Percentiles rank a stretch among this genome's conserved stretches.
Conservation (phyloP, 768 basidiomycete species). For the Suillus lakei region DNA sequence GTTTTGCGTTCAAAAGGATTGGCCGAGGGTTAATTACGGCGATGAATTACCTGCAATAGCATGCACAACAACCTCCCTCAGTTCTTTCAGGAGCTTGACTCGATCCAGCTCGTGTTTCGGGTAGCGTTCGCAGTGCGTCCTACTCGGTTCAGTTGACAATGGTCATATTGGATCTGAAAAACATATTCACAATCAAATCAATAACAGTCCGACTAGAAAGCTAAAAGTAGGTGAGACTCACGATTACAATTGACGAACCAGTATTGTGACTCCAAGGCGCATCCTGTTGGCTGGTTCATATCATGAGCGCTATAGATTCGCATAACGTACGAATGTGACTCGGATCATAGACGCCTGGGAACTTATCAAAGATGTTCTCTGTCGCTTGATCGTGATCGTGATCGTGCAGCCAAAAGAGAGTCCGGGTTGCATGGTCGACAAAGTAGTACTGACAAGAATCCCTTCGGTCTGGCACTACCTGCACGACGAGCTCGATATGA, state of each 20-base stretch:
- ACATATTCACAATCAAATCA: not conserved
- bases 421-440: slow-evolving; percentile 44
- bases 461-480: not conserved
- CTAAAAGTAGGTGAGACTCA: not conserved
- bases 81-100: slow-evolving; percentile 7
- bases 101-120: slow-evolving; percentile 6
- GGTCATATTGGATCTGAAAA: not conserved
- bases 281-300: slow-evolving; percentile 16
- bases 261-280: slow-evolving; percentile 24
- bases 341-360: slow-evolving; percentile 41
- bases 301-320: not conserved
- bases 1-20: slow-evolving; percentile 5
- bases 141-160: not conserved
- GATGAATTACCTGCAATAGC: slow-evolving; percentile 24
- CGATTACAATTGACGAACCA: slow-evolving; percentile 19
- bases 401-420: slow-evolving; percentile 53
- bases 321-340: slow-evolving; percentile 45
- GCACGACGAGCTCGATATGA: slow-evolving; percentile 2
- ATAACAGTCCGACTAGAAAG: not conserved
- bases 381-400: slow-evolving; percentile 36
- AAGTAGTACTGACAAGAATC: slow-evolving; percentile 45
- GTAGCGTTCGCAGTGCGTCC: slow-evolving; percentile 14
- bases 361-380: slow-evolving; percentile 33
- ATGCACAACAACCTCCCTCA: slow-evolving; percentile 9
- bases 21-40: not conserved